Evolutionary conservation across 768 basidiomycete species (phyloP).

Genomic region (Pleurotus giganteus): DNA sequence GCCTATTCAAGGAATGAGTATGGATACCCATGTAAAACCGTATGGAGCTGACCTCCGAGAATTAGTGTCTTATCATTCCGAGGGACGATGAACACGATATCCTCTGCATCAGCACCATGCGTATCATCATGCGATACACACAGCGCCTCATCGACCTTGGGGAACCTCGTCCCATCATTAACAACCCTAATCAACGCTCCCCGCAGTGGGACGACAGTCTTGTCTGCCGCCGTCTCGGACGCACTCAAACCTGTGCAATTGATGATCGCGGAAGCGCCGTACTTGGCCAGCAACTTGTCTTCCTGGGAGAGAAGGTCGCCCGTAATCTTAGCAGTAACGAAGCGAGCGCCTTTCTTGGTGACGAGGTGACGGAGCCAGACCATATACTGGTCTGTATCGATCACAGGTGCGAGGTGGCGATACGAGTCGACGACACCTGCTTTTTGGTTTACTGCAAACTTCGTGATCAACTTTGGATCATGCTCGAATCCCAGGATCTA

Average conservation of each 20-base stretch:
- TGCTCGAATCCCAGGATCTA: constrained; percentile 24
- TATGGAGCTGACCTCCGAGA: constrained; percentile 22
- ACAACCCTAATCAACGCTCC: constrained; percentile 34
- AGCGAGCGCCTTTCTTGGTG: constrained; percentile 27
- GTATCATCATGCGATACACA: constrained; percentile 32
- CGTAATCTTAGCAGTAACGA: constrained; percentile 25
- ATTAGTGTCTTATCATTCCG: constrained; percentile 34
- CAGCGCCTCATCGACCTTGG: constrained; percentile 29
- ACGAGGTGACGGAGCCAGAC: too few species aligned
- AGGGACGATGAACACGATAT: constrained; percentile 34
- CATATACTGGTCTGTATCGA: too few species aligned
- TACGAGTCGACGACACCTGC: too few species aligned
- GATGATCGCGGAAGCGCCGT: constrained; percentile 28
- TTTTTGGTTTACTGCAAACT: constrained; percentile 27
- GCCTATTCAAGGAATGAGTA: constrained; percentile 8
- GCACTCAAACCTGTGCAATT: constrained; percentile 34
- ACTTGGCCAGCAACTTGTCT: constrained; percentile 22
- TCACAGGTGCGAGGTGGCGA: too few species aligned
- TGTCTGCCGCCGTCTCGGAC: constrained; percentile 29
- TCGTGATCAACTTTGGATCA: constrained; percentile 19
- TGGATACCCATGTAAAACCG: neutral
- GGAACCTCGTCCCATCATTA: constrained; percentile 34
- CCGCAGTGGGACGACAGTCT: constrained; percentile 32
- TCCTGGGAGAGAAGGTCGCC: constrained; percentile 29
- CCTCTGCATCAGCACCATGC: constrained; percentile 24